Evolutionary conservation across 2,329 filamentous ascomycete genomes (phyloP), one percentile per base, ranked within the genome.

Genomic region (Teratosphaeria zuluensis): DNA sequence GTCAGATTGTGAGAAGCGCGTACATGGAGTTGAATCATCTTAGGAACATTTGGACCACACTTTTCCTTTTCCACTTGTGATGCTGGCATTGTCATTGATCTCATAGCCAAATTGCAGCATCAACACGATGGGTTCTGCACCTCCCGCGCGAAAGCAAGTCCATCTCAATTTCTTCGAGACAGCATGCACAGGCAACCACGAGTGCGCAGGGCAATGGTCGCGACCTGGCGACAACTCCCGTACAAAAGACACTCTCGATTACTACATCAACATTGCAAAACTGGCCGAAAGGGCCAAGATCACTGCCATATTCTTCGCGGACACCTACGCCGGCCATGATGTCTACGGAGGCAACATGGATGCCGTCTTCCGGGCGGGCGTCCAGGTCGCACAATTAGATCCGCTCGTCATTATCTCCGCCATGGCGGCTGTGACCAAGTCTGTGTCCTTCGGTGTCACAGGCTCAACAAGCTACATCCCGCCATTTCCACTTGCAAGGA

Each of bases 391-490:
- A 0, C 84, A 87, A 65, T 85, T 81, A 0, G 84, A 87, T 65
- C 84, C 84, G 0, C 80, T 80, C 0, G 85, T 85, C 65, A 81
- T 83, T 2, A 84, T 86, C 57, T 79, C 78, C 2, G 84, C 84
- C 33, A 87, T 87, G 84, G 84, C 84, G 2, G 83, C 84, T 0
- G 84, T 85, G 33, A 86, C 84, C 0, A 85, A 84, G 70, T 83
- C 84, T 55, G 73, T 87, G 2, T 75, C 78, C 0, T 86, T 86
- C 62, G 84, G 78, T 1, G 83, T 87, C 61, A 86, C 84, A 0
- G 81, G 82, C 0, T 84, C 81, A 0, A 86, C 84, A 2, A 81
- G 81, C 0, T 87, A 84, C 59, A 83, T 86, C 61, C 80, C 81
- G 0, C 84, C 84, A 0, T 86, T 84, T 59, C 69, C 85, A 1